Base-by-base conservation (phyloP, 2,329 filamentous ascomycete species). In the Alternaria gaisen region DNA sequence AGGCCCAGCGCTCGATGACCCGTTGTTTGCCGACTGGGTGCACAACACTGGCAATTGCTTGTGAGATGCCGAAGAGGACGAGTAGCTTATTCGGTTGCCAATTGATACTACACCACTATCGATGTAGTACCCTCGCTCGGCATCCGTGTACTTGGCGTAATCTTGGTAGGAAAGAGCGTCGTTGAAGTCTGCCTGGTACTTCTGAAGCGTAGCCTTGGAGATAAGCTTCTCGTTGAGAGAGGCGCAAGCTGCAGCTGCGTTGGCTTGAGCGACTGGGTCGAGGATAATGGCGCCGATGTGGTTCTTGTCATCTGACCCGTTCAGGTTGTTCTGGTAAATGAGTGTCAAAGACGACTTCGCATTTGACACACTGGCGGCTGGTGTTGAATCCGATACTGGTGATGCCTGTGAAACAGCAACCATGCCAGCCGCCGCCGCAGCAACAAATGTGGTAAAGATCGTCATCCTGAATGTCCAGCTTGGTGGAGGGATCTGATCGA, bases 311-410 rank as follows among this genome's bases (percentile, higher is more conserved):
- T 87, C 84, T 0, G 83, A 82, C 8, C 75, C 78, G 67, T 87
- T 87, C 24, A 86, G 75, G 41, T 86, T 86, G 72, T 86, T 86
- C 67, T 86, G 84, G 60, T 83, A 86, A 9, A 86, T 69, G 7
- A 86, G 74, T 0, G 83, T 84, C 54, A 86, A 67, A 1, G 83
- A 85, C 1, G 80, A 82, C 24, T 79, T 66, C 3, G 69, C 69
- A 38, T 76, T 77, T 2, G 72, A 70, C 2, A 65, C 61, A 41
- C 48, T 38, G 3, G 62, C 51, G 1, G 61, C 36, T 47, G 57
- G 64, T 58, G 63, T 66, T 36, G 60, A 32, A 32, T 69, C 67
- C 6, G 34, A 42, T 32, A 71, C 51, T 11, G 72, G 70, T 18
- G 64, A 67, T 30, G 66, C 66, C 20, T 60, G 53, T 28, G 69